Percentiles rank a stretch among this genome's conserved stretches.
phyloP scores from a whole-genome alignment of 1,284 basidiomycete genomes.

The Malassezia equina region DNA sequence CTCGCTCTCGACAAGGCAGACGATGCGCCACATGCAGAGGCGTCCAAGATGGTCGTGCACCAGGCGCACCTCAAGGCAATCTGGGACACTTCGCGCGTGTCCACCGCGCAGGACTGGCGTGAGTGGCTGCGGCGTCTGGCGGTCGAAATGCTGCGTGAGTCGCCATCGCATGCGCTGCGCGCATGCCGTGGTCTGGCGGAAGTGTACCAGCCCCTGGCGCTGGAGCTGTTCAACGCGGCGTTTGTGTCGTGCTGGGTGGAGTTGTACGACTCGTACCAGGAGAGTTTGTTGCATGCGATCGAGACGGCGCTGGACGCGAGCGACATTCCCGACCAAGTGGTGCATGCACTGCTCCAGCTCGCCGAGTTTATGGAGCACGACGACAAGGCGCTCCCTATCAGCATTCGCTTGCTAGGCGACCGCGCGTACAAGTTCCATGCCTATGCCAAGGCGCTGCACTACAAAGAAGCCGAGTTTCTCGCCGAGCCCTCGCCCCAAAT shows the following conservation, averaged over 20 bases:
- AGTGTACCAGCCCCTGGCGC: conserved; percentile 78
- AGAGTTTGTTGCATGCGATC: conserved; percentile 68
- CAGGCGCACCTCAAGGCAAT: conserved; percentile 95
- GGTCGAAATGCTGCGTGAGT: conserved; percentile 95
- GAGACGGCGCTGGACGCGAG: conserved; percentile 74
- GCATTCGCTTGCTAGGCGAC: conserved; percentile 82
- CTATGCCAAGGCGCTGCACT: conserved; percentile 95
- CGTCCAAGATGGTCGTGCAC: conserved; percentile 81
- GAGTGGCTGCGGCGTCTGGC: conserved; percentile 91
- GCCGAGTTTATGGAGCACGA: conserved; percentile 99
- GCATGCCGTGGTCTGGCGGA: conserved; percentile 91
- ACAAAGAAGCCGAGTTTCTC: conserved; percentile 97
- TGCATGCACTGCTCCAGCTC: conserved; percentile 87
- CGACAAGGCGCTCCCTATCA: conserved; percentile 88
- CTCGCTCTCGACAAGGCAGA: conserved; percentile 38
- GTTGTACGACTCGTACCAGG: conserved; percentile 61
- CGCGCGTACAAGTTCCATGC: conserved; percentile 85
- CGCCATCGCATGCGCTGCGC: conserved; percentile 88
- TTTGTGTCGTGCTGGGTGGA: conserved; percentile 97
- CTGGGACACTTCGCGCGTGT: conserved; percentile 79
- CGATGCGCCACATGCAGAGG: conserved; percentile 50
- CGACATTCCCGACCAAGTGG: conserved; percentile 74
- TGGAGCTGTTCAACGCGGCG: conserved; percentile 93
- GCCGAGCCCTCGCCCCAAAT: conserved; percentile 69
- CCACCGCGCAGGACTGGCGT: conserved; percentile 75